Evolutionary conservation across 1,284 basidiomycete species (phyloP), one percentile per base, ranked within the genome.

Genomic region (Malassezia restricta): DNA sequence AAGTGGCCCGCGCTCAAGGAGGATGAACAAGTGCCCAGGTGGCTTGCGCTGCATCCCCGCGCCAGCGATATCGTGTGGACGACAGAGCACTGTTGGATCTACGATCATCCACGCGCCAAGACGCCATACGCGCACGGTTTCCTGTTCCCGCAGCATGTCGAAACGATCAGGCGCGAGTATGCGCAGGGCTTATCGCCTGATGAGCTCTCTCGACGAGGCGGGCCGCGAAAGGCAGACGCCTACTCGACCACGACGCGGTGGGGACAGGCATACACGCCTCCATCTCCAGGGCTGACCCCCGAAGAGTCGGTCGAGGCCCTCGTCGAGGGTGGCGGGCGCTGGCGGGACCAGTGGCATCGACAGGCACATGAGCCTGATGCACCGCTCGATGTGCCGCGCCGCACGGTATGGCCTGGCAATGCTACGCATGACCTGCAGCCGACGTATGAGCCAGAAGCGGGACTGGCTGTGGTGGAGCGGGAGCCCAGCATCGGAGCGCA

Each of bases 81-180:
- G 29, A 85, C 86, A 63, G 92, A 98, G 71, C 81, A 83, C 28
- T 96, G 92, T 74, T 95, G 88, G 87, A 89, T 98, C 61, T 95
- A 98, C 75, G 92, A 98, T 74, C 91, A 95, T 75, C 92, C 92
- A 0, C 84, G 88, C 47, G 82, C 86, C 3, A 84, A 85, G 43
- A 95, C 91, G 77, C 54, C 74, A 12, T 95, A 96, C 73, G 83
- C 88, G 5, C 92, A 95, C 75, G 92, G 92, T 1, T 98, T 88
- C 77, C 76, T 96, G n/a, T 98, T 91, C 76, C 92, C 92, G 0
- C 87, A 89, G 20, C 84, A 91, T 71, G 85, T 83, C 27, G 79
- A 80, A 43, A 80, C 83, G 40, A 79, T 90, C 43, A 82, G 74
- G 49, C 39, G 61, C 12, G 75, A 76, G 54, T 74, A 66, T 8